phyloP scores from a whole-genome alignment of 2,329 filamentous ascomycete species.

The Decorospora gaudefroyi region DNA sequence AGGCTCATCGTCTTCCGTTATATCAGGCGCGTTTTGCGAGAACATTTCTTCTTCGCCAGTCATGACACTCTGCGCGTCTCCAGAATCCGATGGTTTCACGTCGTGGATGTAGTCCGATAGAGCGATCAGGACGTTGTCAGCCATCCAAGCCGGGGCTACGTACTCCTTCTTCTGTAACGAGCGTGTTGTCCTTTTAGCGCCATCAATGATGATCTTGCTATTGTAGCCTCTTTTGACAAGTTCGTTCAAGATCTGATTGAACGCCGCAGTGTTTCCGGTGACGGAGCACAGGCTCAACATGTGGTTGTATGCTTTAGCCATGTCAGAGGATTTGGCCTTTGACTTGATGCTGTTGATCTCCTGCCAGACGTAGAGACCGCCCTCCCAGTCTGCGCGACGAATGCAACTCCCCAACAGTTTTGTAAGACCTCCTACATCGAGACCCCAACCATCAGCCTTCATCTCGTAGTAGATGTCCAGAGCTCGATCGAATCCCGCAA shows the following conservation, averaged over 20 bases:
- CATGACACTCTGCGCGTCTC: background rate
- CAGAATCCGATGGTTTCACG: constrained; percentile 4
- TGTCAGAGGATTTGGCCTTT: constrained; percentile 24
- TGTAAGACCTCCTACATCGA: constrained; percentile 48
- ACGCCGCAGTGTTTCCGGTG: constrained; percentile 38
- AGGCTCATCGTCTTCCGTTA: background rate
- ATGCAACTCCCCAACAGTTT: constrained; percentile 51
- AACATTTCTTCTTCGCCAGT: constrained; percentile 14
- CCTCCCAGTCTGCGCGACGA: constrained; percentile 44
- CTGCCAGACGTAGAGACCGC: constrained; percentile 49
- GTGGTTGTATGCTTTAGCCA: constrained; percentile 37
- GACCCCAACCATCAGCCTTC: constrained; percentile 53
- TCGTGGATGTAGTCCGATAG: constrained; percentile 33
- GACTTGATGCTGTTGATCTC: constrained; percentile 47
- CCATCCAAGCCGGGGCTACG: constrained; percentile 36
- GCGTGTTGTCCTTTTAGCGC: constrained; percentile 21
- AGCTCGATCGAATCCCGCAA: constrained; percentile 52
- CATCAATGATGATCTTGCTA: constrained; percentile 31
- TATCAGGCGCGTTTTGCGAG: constrained; percentile 6
- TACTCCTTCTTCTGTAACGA: constrained; percentile 18
- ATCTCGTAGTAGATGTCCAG: constrained; percentile 51
- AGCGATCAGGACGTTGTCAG: constrained; percentile 43
- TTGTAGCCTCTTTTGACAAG: constrained; percentile 30
- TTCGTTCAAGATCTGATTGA: constrained; percentile 41
- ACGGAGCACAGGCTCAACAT: constrained; percentile 44